Evolutionary conservation across 805 yeast species (phyloP).

Genomic region (Nakazawaea molendinolei): DNA sequence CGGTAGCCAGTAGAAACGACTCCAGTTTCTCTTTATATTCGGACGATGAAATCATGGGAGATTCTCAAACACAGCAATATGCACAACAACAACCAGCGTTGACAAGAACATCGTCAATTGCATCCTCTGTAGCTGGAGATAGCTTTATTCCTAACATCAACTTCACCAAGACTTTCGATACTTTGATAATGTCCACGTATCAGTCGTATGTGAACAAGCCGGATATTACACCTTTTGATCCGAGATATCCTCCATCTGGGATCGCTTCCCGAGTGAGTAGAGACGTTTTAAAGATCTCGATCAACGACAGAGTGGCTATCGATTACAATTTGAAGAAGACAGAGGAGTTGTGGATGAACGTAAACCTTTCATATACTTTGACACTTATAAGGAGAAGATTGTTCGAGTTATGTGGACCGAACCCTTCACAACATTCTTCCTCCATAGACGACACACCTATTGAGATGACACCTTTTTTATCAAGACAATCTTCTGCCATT

Average conservation of each 20-base stretch:
- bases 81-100: constrained; percentile 3
- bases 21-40: constrained; percentile 14
- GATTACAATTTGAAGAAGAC: constrained; percentile 19
- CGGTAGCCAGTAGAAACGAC: constrained; percentile 10
- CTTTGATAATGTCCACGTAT: constrained; percentile 38
- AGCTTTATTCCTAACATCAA: constrained; percentile 18
- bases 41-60: constrained; percentile 14
- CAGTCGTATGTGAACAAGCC: constrained; percentile 48
- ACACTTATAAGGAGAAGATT: constrained; percentile 26
- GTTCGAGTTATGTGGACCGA: constrained; percentile 23
- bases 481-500: constrained; percentile 12
- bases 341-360: constrained; percentile 22
- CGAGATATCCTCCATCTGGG: constrained; percentile 61
- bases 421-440: background rate
- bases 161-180: constrained; percentile 35
- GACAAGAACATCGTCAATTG: constrained; percentile 11
- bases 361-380: constrained; percentile 20
- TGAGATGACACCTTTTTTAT: constrained; percentile 11
- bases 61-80: constrained; percentile 2
- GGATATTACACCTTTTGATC: constrained; percentile 61
- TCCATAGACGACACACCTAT: constrained; percentile 9
- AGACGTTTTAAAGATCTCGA: constrained; percentile 33
- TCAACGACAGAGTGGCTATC: constrained; percentile 16
- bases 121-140: constrained; percentile 11
- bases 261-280: constrained; percentile 55